Percentiles rank a stretch among this genome's conserved stretches.
Evolutionary conservation across 805 yeast genomes (phyloP).

Genomic region (Lipomyces mesembrius): DNA sequence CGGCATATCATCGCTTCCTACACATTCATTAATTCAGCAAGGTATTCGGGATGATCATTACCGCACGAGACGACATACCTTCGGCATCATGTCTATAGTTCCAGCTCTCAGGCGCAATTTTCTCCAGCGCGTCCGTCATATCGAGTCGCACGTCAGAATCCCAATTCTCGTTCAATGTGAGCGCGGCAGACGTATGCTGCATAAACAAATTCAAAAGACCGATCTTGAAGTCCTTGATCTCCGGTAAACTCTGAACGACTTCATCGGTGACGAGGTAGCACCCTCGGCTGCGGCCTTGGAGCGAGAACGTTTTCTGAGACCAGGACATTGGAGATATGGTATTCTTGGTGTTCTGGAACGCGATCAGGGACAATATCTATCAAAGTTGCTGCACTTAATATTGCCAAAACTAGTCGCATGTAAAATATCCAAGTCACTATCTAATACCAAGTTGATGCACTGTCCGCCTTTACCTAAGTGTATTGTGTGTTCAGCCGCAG

Average conservation of each 20-base stretch:
- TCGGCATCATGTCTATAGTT: conserved; percentile 69
- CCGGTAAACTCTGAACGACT: conserved; percentile 59
- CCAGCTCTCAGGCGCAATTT: conserved; percentile 68
- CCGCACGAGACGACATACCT: conserved; percentile 49
- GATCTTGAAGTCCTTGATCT: conserved; percentile 60
- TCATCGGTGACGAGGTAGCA: conserved; percentile 75
- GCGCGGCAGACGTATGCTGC: conserved; percentile 80
- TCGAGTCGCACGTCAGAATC: conserved; percentile 78
- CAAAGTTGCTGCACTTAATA: background rate
- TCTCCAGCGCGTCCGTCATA: conserved; percentile 65
- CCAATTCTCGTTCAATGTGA: conserved; percentile 77
- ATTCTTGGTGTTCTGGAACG: background rate
- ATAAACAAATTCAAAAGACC: conserved; percentile 70
- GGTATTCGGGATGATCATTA: background rate
- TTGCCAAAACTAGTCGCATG: background rate
- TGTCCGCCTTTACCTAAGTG: too few relatives aligned
- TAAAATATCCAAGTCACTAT: background rate
- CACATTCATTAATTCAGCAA: background rate
- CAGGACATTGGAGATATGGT: conserved; percentile 27
- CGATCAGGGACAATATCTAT: background rate
- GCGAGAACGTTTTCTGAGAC: conserved; percentile 33
- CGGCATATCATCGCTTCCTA: conserved; percentile 75
- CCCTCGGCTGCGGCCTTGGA: conserved; percentile 61
- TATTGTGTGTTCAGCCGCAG: background rate
- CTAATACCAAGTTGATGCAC: too few relatives aligned